Evolutionary conservation across 306 rosid species (phyloP).

Genomic region (Amphicarpaea edgeworthii): DNA sequence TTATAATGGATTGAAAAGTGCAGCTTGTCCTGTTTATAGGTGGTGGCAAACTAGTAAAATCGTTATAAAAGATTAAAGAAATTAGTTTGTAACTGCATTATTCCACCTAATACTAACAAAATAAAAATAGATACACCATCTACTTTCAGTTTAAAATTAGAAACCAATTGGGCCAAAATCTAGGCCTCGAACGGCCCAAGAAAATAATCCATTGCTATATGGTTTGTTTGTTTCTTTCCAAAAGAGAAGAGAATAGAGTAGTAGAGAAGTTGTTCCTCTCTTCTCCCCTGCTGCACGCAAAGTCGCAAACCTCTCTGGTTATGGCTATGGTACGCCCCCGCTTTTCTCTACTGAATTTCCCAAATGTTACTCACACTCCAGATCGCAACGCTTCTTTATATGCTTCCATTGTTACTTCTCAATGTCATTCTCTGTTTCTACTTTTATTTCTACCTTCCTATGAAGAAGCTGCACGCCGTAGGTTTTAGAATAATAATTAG

Average conservation of each 20-base stretch:
- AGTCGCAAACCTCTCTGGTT: neutral
- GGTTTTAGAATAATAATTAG: neutral
- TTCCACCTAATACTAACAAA: too few relatives aligned
- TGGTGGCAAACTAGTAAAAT: too few relatives aligned
- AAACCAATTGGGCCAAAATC: too few relatives aligned
- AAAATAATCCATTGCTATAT: neutral
- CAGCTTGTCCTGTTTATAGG: too few relatives aligned
- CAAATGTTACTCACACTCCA: neutral
- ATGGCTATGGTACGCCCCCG: slow-evolving; percentile 28
- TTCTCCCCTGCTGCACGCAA: slow-evolving; percentile 33
- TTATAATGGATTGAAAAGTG: too few relatives aligned
- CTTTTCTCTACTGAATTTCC: neutral
- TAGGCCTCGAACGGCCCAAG: neutral
- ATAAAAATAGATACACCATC: too few relatives aligned
- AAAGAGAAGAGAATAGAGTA: too few relatives aligned
- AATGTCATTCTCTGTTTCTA: neutral
- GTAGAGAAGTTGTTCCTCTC: neutral
- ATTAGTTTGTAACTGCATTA: too few relatives aligned
- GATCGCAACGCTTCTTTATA: slow-evolving; percentile 25
- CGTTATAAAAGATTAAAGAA: too few relatives aligned
- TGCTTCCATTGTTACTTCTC: neutral
- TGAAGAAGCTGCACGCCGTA: slow-evolving; percentile 20
- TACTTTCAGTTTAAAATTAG: too few relatives aligned
- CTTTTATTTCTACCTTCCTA: neutral
- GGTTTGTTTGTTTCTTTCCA: neutral